phyloP scores from a whole-genome alignment of 352 stramenopile species.

The Pythium utonaiense region DNA sequence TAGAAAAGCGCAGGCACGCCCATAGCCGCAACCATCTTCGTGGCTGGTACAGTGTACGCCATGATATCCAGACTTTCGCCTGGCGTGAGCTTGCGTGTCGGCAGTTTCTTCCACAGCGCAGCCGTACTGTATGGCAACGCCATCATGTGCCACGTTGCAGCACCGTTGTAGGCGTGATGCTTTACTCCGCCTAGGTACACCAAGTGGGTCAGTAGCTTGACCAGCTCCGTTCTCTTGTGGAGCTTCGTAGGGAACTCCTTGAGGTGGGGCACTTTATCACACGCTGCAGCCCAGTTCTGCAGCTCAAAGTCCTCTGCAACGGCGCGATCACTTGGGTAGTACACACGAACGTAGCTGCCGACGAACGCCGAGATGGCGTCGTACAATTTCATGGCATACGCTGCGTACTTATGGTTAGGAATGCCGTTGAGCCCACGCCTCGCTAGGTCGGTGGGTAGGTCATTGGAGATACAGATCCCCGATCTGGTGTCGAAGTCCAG shows the following conservation, averaged over 20 bases:
- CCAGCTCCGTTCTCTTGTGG: slow-evolving; percentile 15
- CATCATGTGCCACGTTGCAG: slow-evolving; percentile 32
- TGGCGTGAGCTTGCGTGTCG: slow-evolving; percentile 15
- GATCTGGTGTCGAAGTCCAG: slow-evolving; percentile 23
- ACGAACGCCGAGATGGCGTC: slow-evolving; percentile 35
- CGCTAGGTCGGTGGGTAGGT: slow-evolving; percentile 7
- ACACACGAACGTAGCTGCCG: slow-evolving; percentile 28
- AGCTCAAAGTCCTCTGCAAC: slow-evolving; percentile 36
- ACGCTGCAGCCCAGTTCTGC: slow-evolving; percentile 36
- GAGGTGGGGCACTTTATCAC: slow-evolving; percentile 25
- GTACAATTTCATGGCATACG: slow-evolving; percentile 4
- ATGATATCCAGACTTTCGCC: slow-evolving; percentile 6
- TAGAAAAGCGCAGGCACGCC: background rate
- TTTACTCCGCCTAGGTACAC: slow-evolving; percentile 40
- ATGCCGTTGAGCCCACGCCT: slow-evolving; percentile 17
- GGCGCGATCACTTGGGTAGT: slow-evolving; percentile 28
- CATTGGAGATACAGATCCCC: background rate
- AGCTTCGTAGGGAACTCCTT: slow-evolving; percentile 31
- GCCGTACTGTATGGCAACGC: slow-evolving; percentile 5
- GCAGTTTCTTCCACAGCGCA: slow-evolving; percentile 22
- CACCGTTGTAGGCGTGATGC: slow-evolving; percentile 47
- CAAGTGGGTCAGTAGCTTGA: slow-evolving; percentile 32
- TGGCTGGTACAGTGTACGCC: background rate
- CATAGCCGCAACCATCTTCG: background rate
- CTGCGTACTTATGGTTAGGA: slow-evolving; percentile 16